Evolutionary conservation across 2,329 filamentous ascomycete genomes (phyloP).

Genomic region (Aspergillus awamori): DNA sequence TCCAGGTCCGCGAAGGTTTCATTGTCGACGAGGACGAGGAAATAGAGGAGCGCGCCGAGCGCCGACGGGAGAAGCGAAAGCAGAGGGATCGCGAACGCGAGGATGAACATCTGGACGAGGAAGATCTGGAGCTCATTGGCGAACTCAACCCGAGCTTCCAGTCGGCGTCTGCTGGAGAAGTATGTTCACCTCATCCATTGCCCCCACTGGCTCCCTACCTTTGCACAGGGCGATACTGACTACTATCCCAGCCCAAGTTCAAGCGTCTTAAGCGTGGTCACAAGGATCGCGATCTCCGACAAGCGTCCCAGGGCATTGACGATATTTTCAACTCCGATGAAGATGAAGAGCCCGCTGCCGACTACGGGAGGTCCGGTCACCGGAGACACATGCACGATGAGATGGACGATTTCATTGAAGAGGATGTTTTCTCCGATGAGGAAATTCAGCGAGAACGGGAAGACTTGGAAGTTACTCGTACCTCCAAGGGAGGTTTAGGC

Average conservation of each 20-base stretch:
- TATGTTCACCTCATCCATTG: constrained; percentile 46
- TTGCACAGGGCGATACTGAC: not conserved
- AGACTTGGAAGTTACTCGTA: constrained; percentile 84
- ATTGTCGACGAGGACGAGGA: constrained; percentile 92
- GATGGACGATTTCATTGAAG: constrained; percentile 95
- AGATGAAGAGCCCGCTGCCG: constrained; percentile 63
- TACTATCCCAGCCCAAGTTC: constrained; percentile 72
- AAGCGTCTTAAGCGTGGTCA: constrained; percentile 94
- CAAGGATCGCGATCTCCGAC: constrained; percentile 62
- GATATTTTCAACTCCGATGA: constrained; percentile 97
- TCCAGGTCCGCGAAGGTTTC: constrained; percentile 86
- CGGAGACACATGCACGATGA: constrained; percentile 71
- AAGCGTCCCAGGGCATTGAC: constrained; percentile 72
- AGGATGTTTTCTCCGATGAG: constrained; percentile 88
- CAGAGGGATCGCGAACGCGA: constrained; percentile 82
- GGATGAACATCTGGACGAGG: constrained; percentile 83
- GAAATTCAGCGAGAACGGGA: constrained; percentile 75
- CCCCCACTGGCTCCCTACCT: constrained; percentile 1
- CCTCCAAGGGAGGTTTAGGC: constrained; percentile 67
- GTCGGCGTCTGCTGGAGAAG: constrained; percentile 69
- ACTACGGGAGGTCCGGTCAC: constrained; percentile 50
- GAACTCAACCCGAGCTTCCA: constrained; percentile 74
- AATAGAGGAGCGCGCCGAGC: constrained; percentile 66
- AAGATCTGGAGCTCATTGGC: constrained; percentile 93
- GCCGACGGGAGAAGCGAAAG: constrained; percentile 71